Conservation (phyloP, 352 stramenopile species). For the Lagenidium sp. region DNA sequence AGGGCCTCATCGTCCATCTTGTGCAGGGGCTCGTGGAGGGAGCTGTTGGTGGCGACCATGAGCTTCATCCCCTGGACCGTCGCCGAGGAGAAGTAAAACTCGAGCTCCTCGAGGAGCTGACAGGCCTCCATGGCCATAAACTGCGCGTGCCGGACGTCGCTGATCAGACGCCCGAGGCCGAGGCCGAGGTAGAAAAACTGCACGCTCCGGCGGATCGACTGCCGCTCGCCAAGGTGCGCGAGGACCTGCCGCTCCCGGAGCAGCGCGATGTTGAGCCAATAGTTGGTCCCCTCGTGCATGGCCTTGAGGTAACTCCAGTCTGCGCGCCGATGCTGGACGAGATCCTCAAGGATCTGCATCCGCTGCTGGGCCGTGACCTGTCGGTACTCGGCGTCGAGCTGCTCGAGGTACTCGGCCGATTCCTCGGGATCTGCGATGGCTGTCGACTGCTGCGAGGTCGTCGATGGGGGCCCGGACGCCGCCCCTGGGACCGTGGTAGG, state of each 20-base stretch:
- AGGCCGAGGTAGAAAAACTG: conserved; percentile 81
- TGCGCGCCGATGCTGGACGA: conserved; percentile 57
- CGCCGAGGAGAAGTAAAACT: conserved; percentile 74
- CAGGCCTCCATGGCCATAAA: conserved; percentile 61
- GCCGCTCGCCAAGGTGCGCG: conserved; percentile 45
- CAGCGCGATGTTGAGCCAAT: conserved; percentile 75
- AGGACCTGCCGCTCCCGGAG: conserved; percentile 61
- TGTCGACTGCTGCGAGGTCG: background rate
- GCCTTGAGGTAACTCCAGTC: conserved; percentile 79
- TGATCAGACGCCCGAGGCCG: conserved; percentile 51
- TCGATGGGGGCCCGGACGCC: background rate
- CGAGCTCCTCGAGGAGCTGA: conserved; percentile 77
- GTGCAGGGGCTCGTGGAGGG: conserved; percentile 44
- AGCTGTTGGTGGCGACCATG: conserved; percentile 66
- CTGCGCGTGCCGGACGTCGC: conserved; percentile 39
- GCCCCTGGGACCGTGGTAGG: background rate
- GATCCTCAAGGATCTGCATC: conserved; percentile 61
- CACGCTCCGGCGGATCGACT: conserved; percentile 39
- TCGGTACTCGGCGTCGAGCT: conserved; percentile 25
- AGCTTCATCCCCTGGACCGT: conserved; percentile 84
- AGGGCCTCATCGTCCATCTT: conserved; percentile 24
- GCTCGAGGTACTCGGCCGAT: no score
- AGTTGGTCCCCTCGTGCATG: conserved; percentile 72
- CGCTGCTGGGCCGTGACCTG: conserved; percentile 57
- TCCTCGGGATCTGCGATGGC: conserved; percentile 3